Evolutionary conservation across 1,284 basidiomycete genomes (phyloP).

Genomic region (Ustilago hordei): DNA sequence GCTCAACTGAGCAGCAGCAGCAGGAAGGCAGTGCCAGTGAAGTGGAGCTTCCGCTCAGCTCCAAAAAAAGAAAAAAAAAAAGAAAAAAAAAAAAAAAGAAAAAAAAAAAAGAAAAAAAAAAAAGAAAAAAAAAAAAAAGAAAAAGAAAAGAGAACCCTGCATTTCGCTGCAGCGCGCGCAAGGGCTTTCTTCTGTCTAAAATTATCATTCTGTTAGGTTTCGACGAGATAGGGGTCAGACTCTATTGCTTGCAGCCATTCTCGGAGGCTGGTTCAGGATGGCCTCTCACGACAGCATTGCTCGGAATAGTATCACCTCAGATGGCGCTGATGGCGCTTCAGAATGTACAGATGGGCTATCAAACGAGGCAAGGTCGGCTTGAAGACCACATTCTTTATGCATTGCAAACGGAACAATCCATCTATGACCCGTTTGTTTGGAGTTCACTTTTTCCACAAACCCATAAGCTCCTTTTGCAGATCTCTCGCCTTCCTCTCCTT

Average conservation of each 20-base stretch:
- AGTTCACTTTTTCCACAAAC: conserved; percentile 71
- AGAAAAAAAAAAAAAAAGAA: neutral
- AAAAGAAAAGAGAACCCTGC: conserved; percentile 29
- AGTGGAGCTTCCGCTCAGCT: conserved; percentile 13
- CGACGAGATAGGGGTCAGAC: neutral
- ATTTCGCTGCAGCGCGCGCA: conserved; percentile 33
- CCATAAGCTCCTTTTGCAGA: conserved; percentile 92
- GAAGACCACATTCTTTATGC: neutral
- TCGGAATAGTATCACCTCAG: neutral
- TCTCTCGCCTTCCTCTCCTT: conserved; percentile 83
- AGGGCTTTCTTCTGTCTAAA: conserved; percentile 8
- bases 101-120: conserved; percentile 5
- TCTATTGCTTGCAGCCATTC: neutral
- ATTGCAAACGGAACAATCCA: neutral
- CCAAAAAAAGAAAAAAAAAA: no score
- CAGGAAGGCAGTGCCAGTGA: conserved; percentile 9
- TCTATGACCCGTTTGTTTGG: neutral
- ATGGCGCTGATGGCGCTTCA: neutral
- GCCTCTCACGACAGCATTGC: neutral
- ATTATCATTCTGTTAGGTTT: conserved; percentile 10
- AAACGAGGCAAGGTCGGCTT: neutral
- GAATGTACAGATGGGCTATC: neutral
- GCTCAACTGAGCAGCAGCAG: conserved; percentile 6
- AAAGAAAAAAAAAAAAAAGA: no score
- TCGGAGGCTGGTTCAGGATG: neutral